Conservation (phyloP, 1,139 yeast genomes). For the Lodderomyces theae region DNA sequence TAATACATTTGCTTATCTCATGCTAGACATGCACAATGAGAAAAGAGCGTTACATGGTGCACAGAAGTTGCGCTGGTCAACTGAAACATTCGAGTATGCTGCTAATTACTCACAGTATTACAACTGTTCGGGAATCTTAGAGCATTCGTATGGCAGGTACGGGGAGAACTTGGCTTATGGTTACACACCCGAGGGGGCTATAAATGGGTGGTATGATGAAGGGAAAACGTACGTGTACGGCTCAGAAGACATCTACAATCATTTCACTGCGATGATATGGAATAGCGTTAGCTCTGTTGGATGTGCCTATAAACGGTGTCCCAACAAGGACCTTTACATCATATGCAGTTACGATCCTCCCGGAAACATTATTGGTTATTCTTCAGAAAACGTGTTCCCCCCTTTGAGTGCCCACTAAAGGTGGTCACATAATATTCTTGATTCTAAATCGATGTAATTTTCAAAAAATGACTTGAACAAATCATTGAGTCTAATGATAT, state of each 20-base stretch:
- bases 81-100: constrained; percentile 64
- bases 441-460: constrained; percentile 28
- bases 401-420: no score
- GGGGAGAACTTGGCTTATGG: constrained; percentile 92
- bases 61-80: constrained; percentile 60
- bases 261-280: constrained; percentile 89
- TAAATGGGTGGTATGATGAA: constrained; percentile 84
- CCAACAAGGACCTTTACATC: constrained; percentile 48
- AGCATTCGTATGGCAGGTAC: constrained; percentile 74
- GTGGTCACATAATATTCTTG: constrained; percentile 27
- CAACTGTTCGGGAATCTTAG: constrained; percentile 65
- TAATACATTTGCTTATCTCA: constrained; percentile 17
- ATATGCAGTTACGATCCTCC: constrained; percentile 61
- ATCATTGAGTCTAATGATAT: constrained; percentile 58
- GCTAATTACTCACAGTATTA: constrained; percentile 65
- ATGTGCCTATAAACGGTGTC: constrained; percentile 56
- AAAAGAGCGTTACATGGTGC: constrained; percentile 70
- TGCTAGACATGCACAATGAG: constrained; percentile 61
- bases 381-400: constrained; percentile 27
- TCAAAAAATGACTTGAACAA: constrained; percentile 65
- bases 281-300: constrained; percentile 65
- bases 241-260: constrained; percentile 47
- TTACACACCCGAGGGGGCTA: constrained; percentile 52
- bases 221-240: constrained; percentile 49
- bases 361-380: constrained; percentile 53